Conservation (phyloP, 2,329 filamentous ascomycete genomes). For the Talaromyces sp. region DNA sequence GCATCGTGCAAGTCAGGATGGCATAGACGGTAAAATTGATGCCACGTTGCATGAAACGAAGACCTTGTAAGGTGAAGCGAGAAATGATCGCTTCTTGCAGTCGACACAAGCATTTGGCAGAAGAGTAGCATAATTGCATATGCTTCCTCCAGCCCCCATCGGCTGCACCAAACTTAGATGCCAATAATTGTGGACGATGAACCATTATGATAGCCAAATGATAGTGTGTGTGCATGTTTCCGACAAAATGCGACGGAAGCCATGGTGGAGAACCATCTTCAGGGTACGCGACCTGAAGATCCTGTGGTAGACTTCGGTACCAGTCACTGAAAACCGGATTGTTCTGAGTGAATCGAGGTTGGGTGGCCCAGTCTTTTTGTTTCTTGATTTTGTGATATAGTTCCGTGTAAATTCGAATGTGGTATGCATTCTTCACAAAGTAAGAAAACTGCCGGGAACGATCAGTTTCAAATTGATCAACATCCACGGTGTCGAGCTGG, state of each 20-base stretch:
- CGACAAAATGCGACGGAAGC: constrained; percentile 81
- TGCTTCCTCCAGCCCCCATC: constrained; percentile 82
- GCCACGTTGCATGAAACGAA: constrained; percentile 88
- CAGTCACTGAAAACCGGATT: constrained; percentile 75
- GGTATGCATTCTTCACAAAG: constrained; percentile 71
- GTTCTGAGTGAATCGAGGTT: constrained; percentile 76
- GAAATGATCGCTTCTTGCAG: constrained; percentile 79
- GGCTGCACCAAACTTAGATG: constrained; percentile 66
- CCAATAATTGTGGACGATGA: constrained; percentile 78
- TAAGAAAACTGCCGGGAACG: constrained; percentile 82
- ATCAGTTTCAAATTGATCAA: constrained; percentile 71
- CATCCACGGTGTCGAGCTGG: constrained; percentile 60
- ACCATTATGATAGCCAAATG: constrained; percentile 82
- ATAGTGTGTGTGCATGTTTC: constrained; percentile 86
- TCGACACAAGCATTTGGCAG: constrained; percentile 80
- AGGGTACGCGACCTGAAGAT: constrained; percentile 75
- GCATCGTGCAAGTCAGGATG: constrained; percentile 83
- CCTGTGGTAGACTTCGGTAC: constrained; percentile 71
- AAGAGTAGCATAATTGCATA: constrained; percentile 79
- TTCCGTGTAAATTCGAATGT: constrained; percentile 72
- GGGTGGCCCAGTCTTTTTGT: constrained; percentile 79
- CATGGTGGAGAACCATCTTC: constrained; percentile 75
- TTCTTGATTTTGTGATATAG: constrained; percentile 71
- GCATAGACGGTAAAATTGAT: constrained; percentile 96
- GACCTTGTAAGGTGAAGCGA: constrained; percentile 71